Percentiles rank a stretch among this genome's conserved stretches.
phyloP scores from a whole-genome alignment of 345 rosid genomes.

The Viola odorata region DNA sequence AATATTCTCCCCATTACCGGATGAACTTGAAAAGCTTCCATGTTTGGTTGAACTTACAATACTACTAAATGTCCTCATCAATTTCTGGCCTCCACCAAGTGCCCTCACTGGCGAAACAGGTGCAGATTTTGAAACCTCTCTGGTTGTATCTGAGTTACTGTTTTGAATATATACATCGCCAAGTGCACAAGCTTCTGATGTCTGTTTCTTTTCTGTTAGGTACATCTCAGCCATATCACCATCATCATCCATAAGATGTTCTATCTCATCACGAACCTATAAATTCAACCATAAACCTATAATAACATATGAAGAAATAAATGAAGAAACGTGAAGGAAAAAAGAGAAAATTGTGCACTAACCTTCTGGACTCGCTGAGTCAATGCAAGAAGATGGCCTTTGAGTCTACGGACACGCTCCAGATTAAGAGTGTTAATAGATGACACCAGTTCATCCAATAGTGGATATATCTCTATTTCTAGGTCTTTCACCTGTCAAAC shows the following conservation, averaged over 20 bases:
- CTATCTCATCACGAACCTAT: conserved; percentile 91
- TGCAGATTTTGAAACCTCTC: conserved; percentile 60
- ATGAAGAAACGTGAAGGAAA: background rate
- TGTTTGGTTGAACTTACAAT: conserved; percentile 53
- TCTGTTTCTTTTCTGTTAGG: conserved; percentile 83
- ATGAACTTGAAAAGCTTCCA: conserved; percentile 64
- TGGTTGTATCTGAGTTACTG: conserved; percentile 26
- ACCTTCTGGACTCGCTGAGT: conserved; percentile 98
- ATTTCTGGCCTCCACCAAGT: conserved; percentile 38
- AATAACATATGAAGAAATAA: conserved; percentile 16
- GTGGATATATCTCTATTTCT: conserved; percentile 81
- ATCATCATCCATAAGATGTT: conserved; percentile 97
- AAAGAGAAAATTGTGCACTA: background rate
- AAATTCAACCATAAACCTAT: conserved; percentile 17
- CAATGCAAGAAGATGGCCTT: conserved; percentile 84
- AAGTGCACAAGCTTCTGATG: conserved; percentile 53
- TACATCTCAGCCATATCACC: conserved; percentile 99
- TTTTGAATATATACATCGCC: conserved; percentile 37
- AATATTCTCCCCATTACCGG: conserved; percentile 53
- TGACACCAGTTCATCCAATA: conserved; percentile 80
- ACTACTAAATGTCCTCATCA: conserved; percentile 88
- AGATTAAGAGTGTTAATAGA: conserved; percentile 79
- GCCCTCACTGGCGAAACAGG: conserved; percentile 81
- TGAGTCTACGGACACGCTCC: conserved; percentile 81
- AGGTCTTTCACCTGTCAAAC: conserved; percentile 72